Base-by-base conservation (phyloP, 345 rosid species). In the Syzygium grande region DNA sequence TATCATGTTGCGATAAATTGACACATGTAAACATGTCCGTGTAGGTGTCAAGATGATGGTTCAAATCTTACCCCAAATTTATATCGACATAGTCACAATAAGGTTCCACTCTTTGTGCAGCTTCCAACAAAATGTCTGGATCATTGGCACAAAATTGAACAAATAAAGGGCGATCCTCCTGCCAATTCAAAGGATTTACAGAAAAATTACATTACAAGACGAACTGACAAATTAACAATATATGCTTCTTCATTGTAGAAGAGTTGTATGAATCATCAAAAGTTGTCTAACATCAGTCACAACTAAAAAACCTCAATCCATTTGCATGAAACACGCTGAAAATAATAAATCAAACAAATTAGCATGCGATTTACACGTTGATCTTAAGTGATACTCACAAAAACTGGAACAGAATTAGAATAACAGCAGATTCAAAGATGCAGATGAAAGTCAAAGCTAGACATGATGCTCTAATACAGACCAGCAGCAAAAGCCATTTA, bases 121-220 rank as follows among this genome's bases (percentile, higher is more conserved):
- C 99, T 88, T 94, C 95, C 87, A 98, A 90, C 34, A 98, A 85
- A 7, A 84, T 91, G 86, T 94, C 96, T 29, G 98, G 99, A 90
- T 98, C 98, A 91, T 98, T 98, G 52, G 96, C 99, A 90, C 99
- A 96, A 90, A 98, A 98, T 90, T 98, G 99, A 79, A 98, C 99
- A 90, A 95, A 95, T 84, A 98, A 91, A 1, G 99, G 99, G 17
- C 99, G 96, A 87, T 96, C 99, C 91, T 96, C 99, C 99, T 98
- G 94, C 93, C 89, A 90, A 51, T 22, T 85, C 51, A 55, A 22
- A 7, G 86, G 77, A 14, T 46, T 41, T 34, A 73, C 86, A 34
- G 55, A 30, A 55, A 85, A 51, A 2, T 84, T 52, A 84, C 25
- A 51, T 49, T 52, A 29, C 15, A 46, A 52, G 25, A 17, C 4